These are phyloP conservation scores for Pseudodiploospora longispora DNA, from an alignment of 2,329 filamentous ascomycete species.

Conservation along the genomic window DNA sequence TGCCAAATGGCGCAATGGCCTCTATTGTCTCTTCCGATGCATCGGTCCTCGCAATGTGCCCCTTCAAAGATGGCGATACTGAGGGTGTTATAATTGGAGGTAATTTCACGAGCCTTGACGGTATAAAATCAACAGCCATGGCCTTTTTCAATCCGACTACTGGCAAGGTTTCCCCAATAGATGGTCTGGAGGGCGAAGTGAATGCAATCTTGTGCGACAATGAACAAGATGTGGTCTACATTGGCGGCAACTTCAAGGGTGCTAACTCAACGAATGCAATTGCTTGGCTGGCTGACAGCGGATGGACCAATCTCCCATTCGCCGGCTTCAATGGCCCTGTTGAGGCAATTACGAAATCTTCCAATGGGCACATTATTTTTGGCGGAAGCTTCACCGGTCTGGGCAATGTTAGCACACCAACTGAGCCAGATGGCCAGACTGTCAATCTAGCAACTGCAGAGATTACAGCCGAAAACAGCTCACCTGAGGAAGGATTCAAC, in stretches of 20 bases:
- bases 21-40: slow-evolving; percentile 71
- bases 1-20: slow-evolving; percentile 79
- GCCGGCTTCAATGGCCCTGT: slow-evolving; percentile 92
- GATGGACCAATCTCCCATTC: slow-evolving; percentile 79
- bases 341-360: slow-evolving; percentile 70
- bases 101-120: slow-evolving; percentile 88
- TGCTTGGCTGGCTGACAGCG: slow-evolving; percentile 60
- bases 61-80: slow-evolving; percentile 55
- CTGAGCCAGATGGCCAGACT: slow-evolving; percentile 62
- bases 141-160: slow-evolving; percentile 73
- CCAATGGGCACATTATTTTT: slow-evolving; percentile 82
- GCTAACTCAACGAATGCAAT: slow-evolving; percentile 84
- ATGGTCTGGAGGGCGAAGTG: slow-evolving; percentile 77
- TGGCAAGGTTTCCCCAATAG: slow-evolving; percentile 60
- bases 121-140: slow-evolving; percentile 65
- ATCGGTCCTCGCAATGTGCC: slow-evolving; percentile 81
- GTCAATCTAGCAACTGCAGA: slow-evolving; percentile 78
- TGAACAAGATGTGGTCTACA: slow-evolving; percentile 70
- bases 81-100: slow-evolving; percentile 79
- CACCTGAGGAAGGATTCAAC: slow-evolving; percentile 54
- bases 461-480: slow-evolving; percentile 59
- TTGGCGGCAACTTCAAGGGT: slow-evolving; percentile 78
- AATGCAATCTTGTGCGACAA: slow-evolving; percentile 76
- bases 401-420: slow-evolving; percentile 67
- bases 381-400: slow-evolving; percentile 84